These are phyloP conservation scores for Fremontodendron californicum DNA, from an alignment of 345 rosid genomes.

Conservation along the genomic window DNA sequence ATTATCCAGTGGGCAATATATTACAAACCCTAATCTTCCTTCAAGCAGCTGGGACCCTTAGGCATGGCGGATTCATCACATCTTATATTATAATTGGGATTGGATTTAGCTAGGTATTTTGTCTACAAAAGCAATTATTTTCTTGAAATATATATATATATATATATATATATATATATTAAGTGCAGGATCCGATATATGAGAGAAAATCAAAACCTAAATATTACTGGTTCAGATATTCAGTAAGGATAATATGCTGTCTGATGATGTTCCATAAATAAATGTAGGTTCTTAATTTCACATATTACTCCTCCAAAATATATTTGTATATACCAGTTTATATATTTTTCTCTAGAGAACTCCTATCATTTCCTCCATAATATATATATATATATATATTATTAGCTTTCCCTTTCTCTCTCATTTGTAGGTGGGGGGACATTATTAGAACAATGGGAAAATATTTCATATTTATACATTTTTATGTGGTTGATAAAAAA, in stretches of 20 bases:
- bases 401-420: background rate
- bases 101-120: slow-evolving; percentile 7
- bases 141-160: slow-evolving; percentile 21
- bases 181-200: slow-evolving; percentile 10
- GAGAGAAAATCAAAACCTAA: slow-evolving; percentile 34
- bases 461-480: background rate
- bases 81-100: background rate
- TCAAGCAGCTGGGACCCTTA: slow-evolving; percentile 49
- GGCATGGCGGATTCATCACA: slow-evolving; percentile 18
- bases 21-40: slow-evolving; percentile 53
- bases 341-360: slow-evolving; percentile 16
- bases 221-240: slow-evolving; percentile 44
- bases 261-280: slow-evolving; percentile 26
- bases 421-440: background rate
- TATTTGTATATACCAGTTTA: background rate
- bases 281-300: slow-evolving; percentile 15
- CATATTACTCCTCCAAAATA: slow-evolving; percentile 3
- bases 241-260: slow-evolving; percentile 21
- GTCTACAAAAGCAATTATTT: slow-evolving; percentile 24
- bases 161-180: slow-evolving; percentile 14
- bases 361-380: slow-evolving; percentile 7
- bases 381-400: background rate
- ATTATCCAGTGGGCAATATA: slow-evolving; percentile 41
- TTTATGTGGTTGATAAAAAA: background rate
- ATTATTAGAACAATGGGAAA: background rate